Evolutionary conservation across 495 filamentous ascomycete genomes (phyloP).

Genomic region (Aspergillus incahuasiensis): DNA sequence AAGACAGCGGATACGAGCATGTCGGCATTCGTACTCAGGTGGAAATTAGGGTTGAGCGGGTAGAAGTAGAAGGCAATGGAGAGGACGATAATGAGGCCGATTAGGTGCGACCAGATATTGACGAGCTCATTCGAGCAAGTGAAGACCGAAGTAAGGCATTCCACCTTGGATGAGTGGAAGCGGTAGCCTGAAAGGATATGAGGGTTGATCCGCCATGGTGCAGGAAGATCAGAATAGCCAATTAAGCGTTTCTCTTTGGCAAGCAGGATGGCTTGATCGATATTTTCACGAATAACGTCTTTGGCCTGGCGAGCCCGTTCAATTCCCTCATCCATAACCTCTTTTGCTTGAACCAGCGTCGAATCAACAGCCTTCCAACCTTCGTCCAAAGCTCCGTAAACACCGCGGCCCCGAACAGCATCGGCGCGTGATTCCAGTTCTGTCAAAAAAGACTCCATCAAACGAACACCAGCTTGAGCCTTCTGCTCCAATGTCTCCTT

Average conservation of each 20-base stretch:
- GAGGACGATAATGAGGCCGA: constrained; percentile 83
- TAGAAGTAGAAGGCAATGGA: constrained; percentile 96
- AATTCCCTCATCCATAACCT: constrained; percentile 81
- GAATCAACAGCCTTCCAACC: constrained; percentile 70
- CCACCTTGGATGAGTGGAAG: constrained; percentile 82
- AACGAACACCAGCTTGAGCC: constrained; percentile 75
- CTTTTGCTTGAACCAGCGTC: constrained; percentile 65
- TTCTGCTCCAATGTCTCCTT: constrained; percentile 89
- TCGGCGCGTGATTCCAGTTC: constrained; percentile 83
- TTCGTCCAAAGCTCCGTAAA: constrained; percentile 58
- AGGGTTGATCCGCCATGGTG: constrained; percentile 92
- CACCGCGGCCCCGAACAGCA: constrained; percentile 59
- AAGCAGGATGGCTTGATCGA: constrained; percentile 72
- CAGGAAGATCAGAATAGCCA: constrained; percentile 80
- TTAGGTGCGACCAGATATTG: constrained; percentile 95
- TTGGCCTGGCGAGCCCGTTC: constrained; percentile 73
- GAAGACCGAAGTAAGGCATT: constrained; percentile 80
- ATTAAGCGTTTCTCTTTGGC: constrained; percentile 81
- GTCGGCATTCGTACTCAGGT: constrained; percentile 77
- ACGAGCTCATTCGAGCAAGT: constrained; percentile 84
- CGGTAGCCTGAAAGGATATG: constrained; percentile 90
- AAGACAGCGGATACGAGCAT: constrained; percentile 87
- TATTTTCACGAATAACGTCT: constrained; percentile 68
- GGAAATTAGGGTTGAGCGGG: constrained; percentile 79
- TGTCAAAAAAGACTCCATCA: constrained; percentile 75